Evolutionary conservation across 495 filamentous ascomycete genomes (phyloP), one percentile per base, ranked within the genome.

Genomic region (Penicillium steckii): DNA sequence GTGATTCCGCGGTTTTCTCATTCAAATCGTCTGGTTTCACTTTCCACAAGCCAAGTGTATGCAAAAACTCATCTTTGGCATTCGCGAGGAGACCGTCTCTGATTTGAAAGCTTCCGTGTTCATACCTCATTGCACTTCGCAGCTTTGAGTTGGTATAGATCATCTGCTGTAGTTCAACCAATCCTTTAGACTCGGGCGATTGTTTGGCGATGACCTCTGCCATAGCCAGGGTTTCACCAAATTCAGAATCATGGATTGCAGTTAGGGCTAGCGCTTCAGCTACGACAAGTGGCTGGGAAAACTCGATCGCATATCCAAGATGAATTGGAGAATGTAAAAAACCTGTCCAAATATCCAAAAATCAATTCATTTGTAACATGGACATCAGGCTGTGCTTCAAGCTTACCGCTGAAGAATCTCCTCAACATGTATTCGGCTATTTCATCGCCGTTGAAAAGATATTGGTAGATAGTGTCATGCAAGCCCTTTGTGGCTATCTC

Each of bases 241-340:
- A 57, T 7, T 22, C 33, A 27, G 26, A 27, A 22, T 65, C 55
- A 48, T 75, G 65, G 4, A 56, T 32, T 1, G 69, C 68, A 1
- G 72, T 70, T 32, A 72, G 56, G 2, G 73, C 72, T 3, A 76
- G 64, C 1, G 52, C 67, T 47, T 75, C 72, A 10, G 69, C 72
- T 2, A 66, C 56, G 23, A 75, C 55, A 17, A 56, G 50, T 2
- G 72, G 66, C 48, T 67, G 69, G 7, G 67, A 50, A 48, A 72
- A 75, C 49, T 75, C 72, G 32, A 75, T 53, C 22, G 63, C 72
- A 35, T 70, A 63, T 26, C 64, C 69, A 2, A 75, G 43, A 46
- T 73, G 72, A 48, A 75, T 75, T 35, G 72, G 46, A 3, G 72
- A 65, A 52, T 73, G 72, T 24, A 61, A 59, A 3, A 61, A 48